Evolutionary conservation across 345 rosid genomes (phyloP).

Genomic region (Arabidopsis arenosa): DNA sequence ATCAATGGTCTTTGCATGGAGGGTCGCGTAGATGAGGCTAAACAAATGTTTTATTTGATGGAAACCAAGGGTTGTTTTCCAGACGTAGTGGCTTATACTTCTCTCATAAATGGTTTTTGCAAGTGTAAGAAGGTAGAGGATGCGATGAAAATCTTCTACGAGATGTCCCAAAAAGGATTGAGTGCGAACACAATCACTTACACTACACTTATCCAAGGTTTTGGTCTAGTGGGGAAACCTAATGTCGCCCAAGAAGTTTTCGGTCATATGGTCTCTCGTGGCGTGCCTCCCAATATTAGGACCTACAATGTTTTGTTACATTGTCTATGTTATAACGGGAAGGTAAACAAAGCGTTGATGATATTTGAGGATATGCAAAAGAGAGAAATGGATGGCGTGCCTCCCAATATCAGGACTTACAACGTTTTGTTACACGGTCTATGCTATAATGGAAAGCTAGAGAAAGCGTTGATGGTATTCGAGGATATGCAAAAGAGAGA

Average conservation of each 20-base stretch:
- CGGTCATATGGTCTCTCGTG: constrained; percentile 39
- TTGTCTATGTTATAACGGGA: constrained; percentile 34
- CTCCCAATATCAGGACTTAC: constrained; percentile 36
- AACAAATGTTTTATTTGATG: constrained; percentile 29
- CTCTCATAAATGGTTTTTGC: constrained; percentile 39
- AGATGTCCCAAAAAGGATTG: constrained; percentile 39
- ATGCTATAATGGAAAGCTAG: constrained; percentile 31
- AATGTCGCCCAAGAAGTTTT: constrained; percentile 33
- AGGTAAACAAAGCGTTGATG: constrained; percentile 38
- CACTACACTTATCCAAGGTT: constrained; percentile 36
- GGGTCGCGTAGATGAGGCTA: constrained; percentile 24
- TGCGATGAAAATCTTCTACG: constrained; percentile 33
- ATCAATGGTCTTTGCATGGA: constrained; percentile 34
- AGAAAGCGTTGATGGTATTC: constrained; percentile 34
- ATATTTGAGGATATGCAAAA: constrained; percentile 34
- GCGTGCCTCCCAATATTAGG: constrained; percentile 34
- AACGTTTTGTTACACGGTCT: constrained; percentile 40
- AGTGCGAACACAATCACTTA: constrained; percentile 37
- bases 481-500: constrained; percentile 32
- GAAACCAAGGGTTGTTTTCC: constrained; percentile 36
- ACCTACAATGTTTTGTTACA: constrained; percentile 44
- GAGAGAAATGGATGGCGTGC: constrained; percentile 23
- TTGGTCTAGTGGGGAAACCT: constrained; percentile 38
- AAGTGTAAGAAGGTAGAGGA: constrained; percentile 26
- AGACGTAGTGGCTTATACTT: constrained; percentile 37